Base-by-base conservation (phyloP, 257 asterid species). In the Solanum bulbocastanum region DNA sequence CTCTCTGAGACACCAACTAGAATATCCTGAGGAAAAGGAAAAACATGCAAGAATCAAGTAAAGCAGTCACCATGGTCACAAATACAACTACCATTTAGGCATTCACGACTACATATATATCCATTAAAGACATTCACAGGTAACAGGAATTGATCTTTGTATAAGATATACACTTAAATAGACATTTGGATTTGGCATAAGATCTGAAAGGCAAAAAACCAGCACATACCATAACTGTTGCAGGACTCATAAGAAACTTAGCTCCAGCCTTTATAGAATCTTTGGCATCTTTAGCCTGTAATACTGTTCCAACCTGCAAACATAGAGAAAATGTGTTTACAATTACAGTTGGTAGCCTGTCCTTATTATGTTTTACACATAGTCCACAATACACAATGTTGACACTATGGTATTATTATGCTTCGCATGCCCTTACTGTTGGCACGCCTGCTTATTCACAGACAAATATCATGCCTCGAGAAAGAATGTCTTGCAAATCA, bases 231-330 rank as follows among this genome's bases (percentile, higher is more conserved):
- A 91, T 93, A 84, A 96, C 94, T 89, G 91, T 91, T 83, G 93
- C 98, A 90, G 98, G 98, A 82, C 98, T 94, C 98, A 95, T 88
- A 5, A 96, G 93, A 91, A 96, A 96, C 92, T 95, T 96, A 86
- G 98, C 98, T 89, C 98, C 98, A 75, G 84, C 39, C 11, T 88
- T 87, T 27, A 95, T 62, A 15, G 98, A 96, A 84, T 86, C 83
- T 87, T 90, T 91, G 23, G 96, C 98, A 65, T 91, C 94, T 86
- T 32, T 87, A 76, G 89, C 90, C 87, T 92, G 89, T 86, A 95
- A 90, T 68, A 96, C 94, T 44, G 98, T 96, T 82, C 98, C 98
- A 79, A 93, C 94, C 98, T 96, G 89, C 87, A 93, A 15, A 69
- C n/a, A 7, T 58, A 52, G 42, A 60, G 86, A 49, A 37, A 32